A percentile compares a stretch with the other conserved stretches of the same genome.
Evolutionary conservation across 208 protist genomes (phyloP).

Genomic region (Angomonas ambiguus): DNA sequence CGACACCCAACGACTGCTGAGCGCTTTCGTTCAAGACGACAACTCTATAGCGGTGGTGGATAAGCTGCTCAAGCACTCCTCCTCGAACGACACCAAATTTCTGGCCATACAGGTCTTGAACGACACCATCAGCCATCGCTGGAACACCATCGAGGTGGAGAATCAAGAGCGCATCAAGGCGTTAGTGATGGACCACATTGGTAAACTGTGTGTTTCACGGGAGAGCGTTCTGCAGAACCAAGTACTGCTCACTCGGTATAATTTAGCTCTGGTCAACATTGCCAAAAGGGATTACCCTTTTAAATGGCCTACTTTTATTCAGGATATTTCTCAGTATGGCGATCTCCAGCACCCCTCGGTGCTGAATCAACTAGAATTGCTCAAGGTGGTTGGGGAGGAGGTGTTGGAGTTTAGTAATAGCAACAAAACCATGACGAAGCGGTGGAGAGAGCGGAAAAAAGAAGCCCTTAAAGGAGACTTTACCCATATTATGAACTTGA

Average conservation of each 20-base stretch:
- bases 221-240: slow-evolving; percentile 44
- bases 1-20: slow-evolving; percentile 82
- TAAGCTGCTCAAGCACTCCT: slow-evolving; percentile 82
- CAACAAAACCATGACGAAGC: slow-evolving; percentile 95
- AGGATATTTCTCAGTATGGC: slow-evolving; percentile 94
- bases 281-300: slow-evolving; percentile 98
- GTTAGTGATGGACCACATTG: slow-evolving; percentile 95
- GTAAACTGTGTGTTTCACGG: slow-evolving; percentile 70
- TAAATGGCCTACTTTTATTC: slow-evolving; percentile 97
- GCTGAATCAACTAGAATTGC: slow-evolving; percentile 97
- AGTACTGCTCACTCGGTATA: slow-evolving; percentile 88
- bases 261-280: slow-evolving; percentile 92
- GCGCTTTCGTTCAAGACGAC: slow-evolving; percentile 85
- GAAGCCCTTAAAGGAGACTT: slow-evolving; percentile 94
- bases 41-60: slow-evolving; percentile 93
- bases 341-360: slow-evolving; percentile 92
- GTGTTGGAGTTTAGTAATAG: slow-evolving; percentile 98
- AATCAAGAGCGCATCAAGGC: slow-evolving; percentile 92
- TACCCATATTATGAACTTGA: slow-evolving; percentile 93
- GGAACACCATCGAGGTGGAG: slow-evolving; percentile 93
- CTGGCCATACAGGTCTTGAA: slow-evolving; percentile 93
- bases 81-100: slow-evolving; percentile 75
- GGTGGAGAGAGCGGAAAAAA: slow-evolving; percentile 96
- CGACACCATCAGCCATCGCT: slow-evolving; percentile 89
- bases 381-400: slow-evolving; percentile 96